A percentile compares a stretch with the other conserved stretches of the same genome.
Conservation (phyloP, 176 grass and related monocot genomes). For the Alloteropsis semialata region DNA sequence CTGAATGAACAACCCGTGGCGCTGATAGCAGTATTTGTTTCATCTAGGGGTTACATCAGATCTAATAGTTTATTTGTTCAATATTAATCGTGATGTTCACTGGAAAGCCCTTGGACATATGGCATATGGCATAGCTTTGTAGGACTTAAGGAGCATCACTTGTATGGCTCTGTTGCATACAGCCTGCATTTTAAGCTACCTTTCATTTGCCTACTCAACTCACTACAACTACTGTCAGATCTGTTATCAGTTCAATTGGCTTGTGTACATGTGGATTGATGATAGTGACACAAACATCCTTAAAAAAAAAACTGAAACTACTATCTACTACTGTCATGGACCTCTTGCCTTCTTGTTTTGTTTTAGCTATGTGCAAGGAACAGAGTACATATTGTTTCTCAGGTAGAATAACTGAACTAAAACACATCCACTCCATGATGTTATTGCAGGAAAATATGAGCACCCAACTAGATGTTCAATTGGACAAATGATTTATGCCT, state of each 20-base stretch:
- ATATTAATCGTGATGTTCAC: neutral
- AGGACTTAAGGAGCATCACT: neutral
- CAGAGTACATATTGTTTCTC: neutral
- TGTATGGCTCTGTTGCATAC: neutral
- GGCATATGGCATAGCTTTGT: too few species aligned
- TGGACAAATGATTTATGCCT: neutral
- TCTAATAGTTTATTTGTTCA: neutral
- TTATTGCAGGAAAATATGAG: neutral
- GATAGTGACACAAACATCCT: neutral
- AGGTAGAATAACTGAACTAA: neutral
- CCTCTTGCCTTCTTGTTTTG: neutral
- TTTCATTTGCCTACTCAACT: neutral
- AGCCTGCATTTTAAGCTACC: neutral
- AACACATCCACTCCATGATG: neutral
- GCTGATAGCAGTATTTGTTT: neutral
- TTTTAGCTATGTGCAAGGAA: neutral
- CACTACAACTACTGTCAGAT: neutral
- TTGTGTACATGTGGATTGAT: neutral
- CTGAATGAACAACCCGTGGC: neutral
- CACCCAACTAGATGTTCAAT: conserved; percentile 19
- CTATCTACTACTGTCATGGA: neutral
- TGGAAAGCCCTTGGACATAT: neutral
- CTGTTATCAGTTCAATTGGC: too few species aligned
- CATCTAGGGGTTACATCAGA: neutral
- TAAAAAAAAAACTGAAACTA: neutral